Conservation (phyloP, 208 protist species). For the Crithidia thermophila region DNA sequence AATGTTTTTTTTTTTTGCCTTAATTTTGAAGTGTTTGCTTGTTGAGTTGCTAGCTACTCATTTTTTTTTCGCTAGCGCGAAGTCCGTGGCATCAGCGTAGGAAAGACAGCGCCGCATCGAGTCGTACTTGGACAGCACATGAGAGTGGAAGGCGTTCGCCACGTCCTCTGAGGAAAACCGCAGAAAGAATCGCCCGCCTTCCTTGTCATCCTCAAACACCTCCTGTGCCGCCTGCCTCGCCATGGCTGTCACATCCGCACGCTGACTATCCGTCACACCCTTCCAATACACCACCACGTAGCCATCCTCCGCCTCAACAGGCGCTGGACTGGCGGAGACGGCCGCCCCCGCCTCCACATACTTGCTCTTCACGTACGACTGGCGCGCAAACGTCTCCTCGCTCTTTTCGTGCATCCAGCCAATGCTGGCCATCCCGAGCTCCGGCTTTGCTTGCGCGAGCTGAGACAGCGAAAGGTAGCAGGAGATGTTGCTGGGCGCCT, state of each 20-base stretch:
- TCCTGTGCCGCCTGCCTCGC: constrained; percentile 27
- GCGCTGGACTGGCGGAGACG: not conserved
- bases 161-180: constrained; percentile 42
- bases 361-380: constrained; percentile 47
- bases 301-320: constrained; percentile 9
- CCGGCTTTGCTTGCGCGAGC: constrained; percentile 6
- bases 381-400: constrained; percentile 35
- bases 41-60: no score
- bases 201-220: constrained; percentile 59
- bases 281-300: constrained; percentile 57
- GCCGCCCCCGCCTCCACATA: not conserved
- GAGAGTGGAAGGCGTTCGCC: constrained; percentile 44
- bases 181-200: constrained; percentile 74
- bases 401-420: constrained; percentile 67
- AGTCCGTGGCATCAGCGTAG: constrained; percentile 52
- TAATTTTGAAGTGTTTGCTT: no score
- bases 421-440: constrained; percentile 37
- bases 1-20: not conserved
- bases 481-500: constrained; percentile 20
- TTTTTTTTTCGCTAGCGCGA: constrained; percentile 39
- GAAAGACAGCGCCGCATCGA: constrained; percentile 48
- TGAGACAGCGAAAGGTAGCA: constrained; percentile 34
- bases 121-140: constrained; percentile 28
- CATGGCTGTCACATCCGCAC: constrained; percentile 12
- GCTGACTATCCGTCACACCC: constrained; percentile 18